phyloP scores from a whole-genome alignment of 257 asterid genomes.

The Solanum paucissectum region DNA sequence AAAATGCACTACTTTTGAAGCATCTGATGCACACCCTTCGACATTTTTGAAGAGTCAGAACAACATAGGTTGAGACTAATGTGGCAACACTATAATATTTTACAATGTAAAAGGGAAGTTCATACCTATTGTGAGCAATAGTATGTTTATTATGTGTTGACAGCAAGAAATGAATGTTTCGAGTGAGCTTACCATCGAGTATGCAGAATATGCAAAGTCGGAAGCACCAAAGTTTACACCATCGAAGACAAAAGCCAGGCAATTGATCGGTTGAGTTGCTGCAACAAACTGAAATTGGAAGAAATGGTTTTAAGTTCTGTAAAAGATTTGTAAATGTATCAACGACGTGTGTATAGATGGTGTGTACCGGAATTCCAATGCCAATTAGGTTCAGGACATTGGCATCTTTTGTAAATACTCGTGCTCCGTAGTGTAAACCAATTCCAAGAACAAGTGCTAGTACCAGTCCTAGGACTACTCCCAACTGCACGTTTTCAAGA shows the following conservation, averaged over 20 bases:
- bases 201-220: conserved; percentile 60
- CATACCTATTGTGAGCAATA: background rate
- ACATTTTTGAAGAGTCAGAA: background rate
- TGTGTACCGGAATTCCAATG: conserved; percentile 55
- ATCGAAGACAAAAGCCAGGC: conserved; percentile 67
- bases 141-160: background rate
- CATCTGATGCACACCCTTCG: background rate
- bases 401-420: conserved; percentile 44
- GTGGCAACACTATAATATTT: background rate
- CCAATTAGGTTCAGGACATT: conserved; percentile 44
- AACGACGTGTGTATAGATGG: background rate
- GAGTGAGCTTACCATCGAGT: conserved; percentile 35
- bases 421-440: conserved; percentile 55
- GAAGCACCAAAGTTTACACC: conserved; percentile 72
- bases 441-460: conserved; percentile 46
- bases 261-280: conserved; percentile 66
- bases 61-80: background rate
- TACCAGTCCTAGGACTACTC: conserved; percentile 45
- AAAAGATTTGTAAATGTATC: background rate
- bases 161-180: background rate
- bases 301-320: background rate
- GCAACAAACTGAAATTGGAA: conserved; percentile 48
- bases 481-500: conserved; percentile 36
- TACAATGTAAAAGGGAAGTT: background rate
- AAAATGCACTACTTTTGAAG: background rate